Percentiles rank a stretch among this genome's conserved stretches.
Conservation (phyloP, 495 filamentous ascomycete species). For the Neurospora tetrasperma region DNA sequence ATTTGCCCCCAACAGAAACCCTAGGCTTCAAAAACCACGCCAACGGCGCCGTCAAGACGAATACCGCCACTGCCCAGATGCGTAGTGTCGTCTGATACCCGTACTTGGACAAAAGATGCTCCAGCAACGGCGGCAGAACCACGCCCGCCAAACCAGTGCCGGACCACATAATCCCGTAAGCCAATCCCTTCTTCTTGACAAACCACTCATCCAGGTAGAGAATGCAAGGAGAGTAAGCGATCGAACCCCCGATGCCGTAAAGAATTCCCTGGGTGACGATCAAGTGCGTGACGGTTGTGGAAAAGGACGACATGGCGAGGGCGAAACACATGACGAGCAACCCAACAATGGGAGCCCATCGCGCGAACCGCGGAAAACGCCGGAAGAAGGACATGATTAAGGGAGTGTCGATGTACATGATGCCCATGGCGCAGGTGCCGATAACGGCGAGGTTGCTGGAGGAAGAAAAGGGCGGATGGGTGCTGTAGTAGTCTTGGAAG, state of each 20-base stretch:
- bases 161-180: slow-evolving; percentile 47
- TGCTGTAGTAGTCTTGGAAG: slow-evolving; percentile 39
- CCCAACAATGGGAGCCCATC: slow-evolving; percentile 28
- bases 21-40: slow-evolving; percentile 45
- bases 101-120: slow-evolving; percentile 39
- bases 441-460: slow-evolving; percentile 30
- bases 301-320: slow-evolving; percentile 37
- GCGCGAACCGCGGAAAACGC: slow-evolving; percentile 18
- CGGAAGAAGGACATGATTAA: slow-evolving; percentile 27
- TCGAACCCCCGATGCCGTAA: slow-evolving; percentile 38
- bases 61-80: slow-evolving; percentile 37
- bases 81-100: slow-evolving; percentile 46
- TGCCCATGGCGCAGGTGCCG: slow-evolving; percentile 34
- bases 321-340: slow-evolving; percentile 29
- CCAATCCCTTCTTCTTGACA: slow-evolving; percentile 38
- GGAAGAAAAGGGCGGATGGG: slow-evolving; percentile 28
- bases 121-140: slow-evolving; percentile 39
- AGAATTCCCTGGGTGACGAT: slow-evolving; percentile 45
- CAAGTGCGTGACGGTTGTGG: slow-evolving; percentile 32
- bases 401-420: slow-evolving; percentile 41
- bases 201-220: slow-evolving; percentile 51
- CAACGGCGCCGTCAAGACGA: slow-evolving; percentile 42
- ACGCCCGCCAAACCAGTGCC: slow-evolving; percentile 31
- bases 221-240: slow-evolving; percentile 40
- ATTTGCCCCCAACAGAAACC: not conserved